Evolutionary conservation across 208 protist species (phyloP).

Genomic region (Acanthamoeba lenticulata): DNA sequence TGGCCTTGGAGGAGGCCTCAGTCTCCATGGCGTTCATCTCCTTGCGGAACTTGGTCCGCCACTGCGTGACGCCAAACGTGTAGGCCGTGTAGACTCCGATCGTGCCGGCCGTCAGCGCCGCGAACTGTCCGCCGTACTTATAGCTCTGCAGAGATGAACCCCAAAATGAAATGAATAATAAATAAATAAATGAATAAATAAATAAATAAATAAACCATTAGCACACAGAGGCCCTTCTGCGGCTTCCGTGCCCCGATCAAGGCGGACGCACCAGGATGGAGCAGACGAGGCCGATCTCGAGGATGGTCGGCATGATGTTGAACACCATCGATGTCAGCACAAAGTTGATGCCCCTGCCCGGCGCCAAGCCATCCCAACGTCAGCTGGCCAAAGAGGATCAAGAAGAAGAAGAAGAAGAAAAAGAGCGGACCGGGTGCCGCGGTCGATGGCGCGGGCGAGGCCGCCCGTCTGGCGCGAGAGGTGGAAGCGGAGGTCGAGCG

Average conservation of each 20-base stretch:
- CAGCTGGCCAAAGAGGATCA: neutral
- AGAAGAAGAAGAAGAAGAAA: no score
- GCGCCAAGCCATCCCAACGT: neutral
- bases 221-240: no score
- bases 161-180: neutral
- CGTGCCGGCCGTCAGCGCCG: constrained; percentile 72
- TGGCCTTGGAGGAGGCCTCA: constrained; percentile 76
- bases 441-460: constrained; percentile 83
- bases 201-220: no score
- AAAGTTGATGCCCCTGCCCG: constrained; percentile 84
- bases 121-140: constrained; percentile 54
- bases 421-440: no score
- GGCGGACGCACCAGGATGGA: constrained; percentile 73
- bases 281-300: constrained; percentile 85
- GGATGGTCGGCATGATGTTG: constrained; percentile 85
- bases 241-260: neutral
- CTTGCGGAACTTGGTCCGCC: constrained; percentile 83
- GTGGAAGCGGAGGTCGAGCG: constrained; percentile 85
- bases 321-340: constrained; percentile 85
- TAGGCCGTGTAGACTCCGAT: constrained; percentile 81
- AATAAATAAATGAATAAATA: no score
- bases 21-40: constrained; percentile 88
- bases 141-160: constrained; percentile 40
- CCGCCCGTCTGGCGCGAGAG: constrained; percentile 82
- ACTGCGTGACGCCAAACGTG: constrained; percentile 81